A percentile compares a stretch with the other conserved stretches of the same genome.
Conservation (phyloP, 805 yeast genomes). For the Schwanniomyces yamadae region DNA sequence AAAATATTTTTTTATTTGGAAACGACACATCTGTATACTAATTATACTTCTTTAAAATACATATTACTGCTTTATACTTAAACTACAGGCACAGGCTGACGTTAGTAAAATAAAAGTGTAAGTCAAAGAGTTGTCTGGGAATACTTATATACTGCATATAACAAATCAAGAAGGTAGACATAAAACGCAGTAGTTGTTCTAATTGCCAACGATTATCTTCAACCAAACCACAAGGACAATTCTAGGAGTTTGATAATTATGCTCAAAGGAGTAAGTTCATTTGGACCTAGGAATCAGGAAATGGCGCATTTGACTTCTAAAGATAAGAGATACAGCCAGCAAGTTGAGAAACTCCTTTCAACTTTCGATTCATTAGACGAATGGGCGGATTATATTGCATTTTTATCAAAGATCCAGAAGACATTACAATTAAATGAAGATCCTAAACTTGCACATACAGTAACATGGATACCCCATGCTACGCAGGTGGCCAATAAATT, state of each 20-base stretch:
- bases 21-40: no score
- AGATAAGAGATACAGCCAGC: slow-evolving; percentile 66
- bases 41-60: no score
- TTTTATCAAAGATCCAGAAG: slow-evolving; percentile 74
- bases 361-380: slow-evolving; percentile 82
- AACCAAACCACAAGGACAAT: slow-evolving; percentile 7
- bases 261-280: slow-evolving; percentile 6
- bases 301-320: slow-evolving; percentile 38
- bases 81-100: no score
- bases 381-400: slow-evolving; percentile 98
- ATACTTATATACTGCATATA: no score
- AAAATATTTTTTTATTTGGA: no score
- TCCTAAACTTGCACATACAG: slow-evolving; percentile 22
- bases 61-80: no score
- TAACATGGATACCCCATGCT: slow-evolving; percentile 61
- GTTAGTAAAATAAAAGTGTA: no score
- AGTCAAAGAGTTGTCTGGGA: no score
- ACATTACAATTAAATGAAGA: slow-evolving; percentile 47
- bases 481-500: slow-evolving; percentile 66
- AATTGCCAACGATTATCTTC: no score
- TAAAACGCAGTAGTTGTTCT: no score
- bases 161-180: no score
- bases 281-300: slow-evolving; percentile 9
- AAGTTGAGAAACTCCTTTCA: slow-evolving; percentile 68
- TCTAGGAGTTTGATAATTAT: slow-evolving; percentile 2